Base-by-base conservation (phyloP, 441 rosid species). In the Arabidopsis hybrid region DNA sequence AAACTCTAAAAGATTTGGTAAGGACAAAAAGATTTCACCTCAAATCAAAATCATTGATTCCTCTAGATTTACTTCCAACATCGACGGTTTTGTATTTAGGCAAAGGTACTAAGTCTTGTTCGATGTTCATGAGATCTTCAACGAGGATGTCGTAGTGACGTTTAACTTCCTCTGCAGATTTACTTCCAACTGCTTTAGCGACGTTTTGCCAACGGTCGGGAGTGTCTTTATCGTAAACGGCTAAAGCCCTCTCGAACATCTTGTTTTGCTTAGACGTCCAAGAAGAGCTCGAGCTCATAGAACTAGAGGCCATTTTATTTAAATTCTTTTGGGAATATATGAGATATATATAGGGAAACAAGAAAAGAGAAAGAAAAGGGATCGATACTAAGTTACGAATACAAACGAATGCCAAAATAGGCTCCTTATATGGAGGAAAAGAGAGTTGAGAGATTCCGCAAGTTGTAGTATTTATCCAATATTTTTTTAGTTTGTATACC, bases 131-230 rank as follows among this genome's bases (percentile, higher is more conserved):
- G 45, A 84, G 73, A 79, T 84, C 87, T 56, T 71, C 74, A 4
- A 79, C 81, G 17, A 83, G 85, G 56, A 63, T 60, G 49, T 76
- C 83, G 60, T 84, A 84, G 36, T 81, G 83, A 53, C 70, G 72
- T 64, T 71, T 79, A 43, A 84, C 85, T 38, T 84, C 87, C 51
- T 81, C 87, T 0, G 35, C 80, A n/a, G 83, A 78, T 79, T 76
- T 83, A 36, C 72, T 67, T 34, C 84, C 84, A 0, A 81, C 82
- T 31, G 79, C 75, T 40, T 60, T 72, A 4, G 86, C 84, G 34
- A 80, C 79, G 31, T 70, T 83, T 49, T 80, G 77, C 86, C 84
- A 83, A n/a, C 82, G 79, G 55, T 80, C 82, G 1, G 78, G 82
- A 45, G 73, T 69, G 70, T 80, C 77, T 69, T 75, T 66, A 34